Conservation (phyloP, 495 filamentous ascomycete species). For the Darksidea phi region DNA sequence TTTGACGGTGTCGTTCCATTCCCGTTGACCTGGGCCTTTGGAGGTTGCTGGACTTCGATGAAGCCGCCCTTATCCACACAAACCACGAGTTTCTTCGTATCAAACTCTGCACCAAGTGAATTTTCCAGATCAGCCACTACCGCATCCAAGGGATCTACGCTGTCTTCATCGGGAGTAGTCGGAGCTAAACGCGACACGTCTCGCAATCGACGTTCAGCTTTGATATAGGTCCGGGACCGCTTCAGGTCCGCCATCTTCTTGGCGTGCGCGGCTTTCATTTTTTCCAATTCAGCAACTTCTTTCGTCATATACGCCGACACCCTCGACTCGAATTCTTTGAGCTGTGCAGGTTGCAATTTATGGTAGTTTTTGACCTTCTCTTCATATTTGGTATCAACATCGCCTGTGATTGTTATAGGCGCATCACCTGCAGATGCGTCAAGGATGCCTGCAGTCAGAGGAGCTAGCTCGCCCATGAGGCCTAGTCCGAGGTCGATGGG, state of each 20-base stretch:
- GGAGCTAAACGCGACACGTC: slow-evolving; percentile 32
- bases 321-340: slow-evolving; percentile 74
- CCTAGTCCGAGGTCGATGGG: slow-evolving; percentile 85
- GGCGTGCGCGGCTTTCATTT: slow-evolving; percentile 74
- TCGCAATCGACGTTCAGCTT: slow-evolving; percentile 40
- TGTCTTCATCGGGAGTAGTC: slow-evolving; percentile 7
- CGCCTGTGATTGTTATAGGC: slow-evolving; percentile 9
- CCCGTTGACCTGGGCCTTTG: slow-evolving; percentile 24
- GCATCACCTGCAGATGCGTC: slow-evolving; percentile 54
- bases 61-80: slow-evolving; percentile 45
- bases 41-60: slow-evolving; percentile 36
- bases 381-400: slow-evolving; percentile 23
- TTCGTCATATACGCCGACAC: slow-evolving; percentile 63
- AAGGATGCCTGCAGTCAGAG: slow-evolving; percentile 75
- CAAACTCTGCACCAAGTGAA: slow-evolving; percentile 37
- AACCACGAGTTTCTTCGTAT: slow-evolving; percentile 34
- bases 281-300: slow-evolving; percentile 74
- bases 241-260: slow-evolving; percentile 71
- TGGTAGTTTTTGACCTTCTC: slow-evolving; percentile 36
- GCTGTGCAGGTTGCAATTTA: slow-evolving; percentile 63
- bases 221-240: slow-evolving; percentile 49
- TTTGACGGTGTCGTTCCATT: slow-evolving; percentile 6
- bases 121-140: slow-evolving; percentile 41
- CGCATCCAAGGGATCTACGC: slow-evolving; percentile 34
- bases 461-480: slow-evolving; percentile 77